phyloP scores from a whole-genome alignment of 768 basidiomycete species.

The Leucocoprinus sp. region DNA sequence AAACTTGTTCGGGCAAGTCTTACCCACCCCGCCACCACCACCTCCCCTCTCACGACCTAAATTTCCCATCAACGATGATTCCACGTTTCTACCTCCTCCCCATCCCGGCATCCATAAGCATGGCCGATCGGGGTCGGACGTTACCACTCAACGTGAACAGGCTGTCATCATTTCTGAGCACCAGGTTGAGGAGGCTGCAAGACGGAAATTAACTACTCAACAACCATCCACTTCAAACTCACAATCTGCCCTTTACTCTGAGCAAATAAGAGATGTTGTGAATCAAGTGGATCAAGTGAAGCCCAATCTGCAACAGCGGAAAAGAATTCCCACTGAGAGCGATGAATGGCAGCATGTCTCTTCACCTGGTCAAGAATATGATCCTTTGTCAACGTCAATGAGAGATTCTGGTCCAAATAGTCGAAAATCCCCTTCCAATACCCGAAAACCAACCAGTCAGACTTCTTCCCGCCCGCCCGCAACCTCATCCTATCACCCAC shows the following conservation, averaged over 20 bases:
- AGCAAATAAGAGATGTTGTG: slow-evolving; percentile 5
- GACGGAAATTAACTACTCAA: slow-evolving; percentile 15
- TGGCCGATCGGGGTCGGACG: slow-evolving; percentile 42
- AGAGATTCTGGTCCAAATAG: slow-evolving; percentile 16
- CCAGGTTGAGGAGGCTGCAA: slow-evolving; percentile 20
- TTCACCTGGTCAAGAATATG: slow-evolving; percentile 16
- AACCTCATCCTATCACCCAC: slow-evolving; percentile 24
- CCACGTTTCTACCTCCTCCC: slow-evolving; percentile 25
- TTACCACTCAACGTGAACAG: slow-evolving; percentile 40
- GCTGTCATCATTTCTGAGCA: slow-evolving; percentile 32
- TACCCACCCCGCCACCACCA: slow-evolving; percentile 28
- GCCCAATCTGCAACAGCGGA: slow-evolving; percentile 19
- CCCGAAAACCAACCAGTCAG: slow-evolving; percentile 22
- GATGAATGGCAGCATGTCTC: slow-evolving; percentile 18
- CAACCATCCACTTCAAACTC: slow-evolving; percentile 7
- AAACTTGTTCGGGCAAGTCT: slow-evolving; percentile 25
- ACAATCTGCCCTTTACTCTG: slow-evolving; percentile 9
- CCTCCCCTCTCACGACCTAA: slow-evolving; percentile 37
- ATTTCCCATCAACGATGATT: slow-evolving; percentile 31
- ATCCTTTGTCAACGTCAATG: slow-evolving; percentile 21
- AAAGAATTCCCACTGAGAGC: slow-evolving; percentile 17
- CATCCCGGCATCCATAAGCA: slow-evolving; percentile 27
- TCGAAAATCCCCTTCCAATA: slow-evolving; percentile 13
- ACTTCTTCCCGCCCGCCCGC: slow-evolving; percentile 14
- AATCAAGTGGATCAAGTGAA: slow-evolving; percentile 11